A percentile compares a stretch with the other conserved stretches of the same genome.
Conservation (phyloP, 805 yeast species). For the Clavispora phyllophila region DNA sequence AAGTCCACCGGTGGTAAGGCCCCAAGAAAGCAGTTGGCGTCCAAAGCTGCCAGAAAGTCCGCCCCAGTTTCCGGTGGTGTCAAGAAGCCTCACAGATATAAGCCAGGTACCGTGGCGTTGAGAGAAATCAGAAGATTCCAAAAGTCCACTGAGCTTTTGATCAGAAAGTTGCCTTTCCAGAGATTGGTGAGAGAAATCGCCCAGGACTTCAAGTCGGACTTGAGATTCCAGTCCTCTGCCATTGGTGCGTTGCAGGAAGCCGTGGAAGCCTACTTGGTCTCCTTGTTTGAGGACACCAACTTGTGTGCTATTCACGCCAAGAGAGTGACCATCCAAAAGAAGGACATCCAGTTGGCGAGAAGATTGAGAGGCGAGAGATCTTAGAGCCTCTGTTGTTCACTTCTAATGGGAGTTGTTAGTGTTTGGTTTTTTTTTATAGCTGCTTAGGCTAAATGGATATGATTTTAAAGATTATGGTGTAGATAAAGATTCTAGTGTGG, state of each 20-base stretch:
- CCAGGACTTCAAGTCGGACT: conserved; percentile 44
- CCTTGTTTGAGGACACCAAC: conserved; percentile 44
- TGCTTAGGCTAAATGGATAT: background rate
- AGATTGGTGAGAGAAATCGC: conserved; percentile 46
- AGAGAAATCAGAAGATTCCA: conserved; percentile 47
- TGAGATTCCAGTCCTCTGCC: conserved; percentile 44
- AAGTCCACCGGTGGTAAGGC: conserved; percentile 47
- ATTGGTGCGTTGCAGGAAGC: conserved; percentile 46
- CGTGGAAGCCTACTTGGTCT: conserved; percentile 44
- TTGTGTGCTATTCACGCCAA: conserved; percentile 47
- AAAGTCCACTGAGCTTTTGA: conserved; percentile 42
- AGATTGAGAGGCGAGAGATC: conserved; percentile 48
- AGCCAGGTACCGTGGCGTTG: conserved; percentile 47
- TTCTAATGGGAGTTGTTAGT: background rate
- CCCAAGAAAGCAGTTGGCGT: conserved; percentile 46
- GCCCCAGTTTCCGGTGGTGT: conserved; percentile 46
- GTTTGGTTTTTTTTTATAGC: background rate
- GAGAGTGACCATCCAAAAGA: conserved; percentile 46
- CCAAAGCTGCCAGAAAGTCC: conserved; percentile 45
- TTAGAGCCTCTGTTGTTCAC: conserved; percentile 11
- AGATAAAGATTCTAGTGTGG: too few species aligned
- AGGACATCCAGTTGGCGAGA: conserved; percentile 45
- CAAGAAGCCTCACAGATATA: conserved; percentile 46
- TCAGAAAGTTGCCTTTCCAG: conserved; percentile 45
- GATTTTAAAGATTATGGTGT: too few species aligned